phyloP scores from a whole-genome alignment of 2,329 filamentous ascomycete genomes.

The Colletotrichum zoysiae region DNA sequence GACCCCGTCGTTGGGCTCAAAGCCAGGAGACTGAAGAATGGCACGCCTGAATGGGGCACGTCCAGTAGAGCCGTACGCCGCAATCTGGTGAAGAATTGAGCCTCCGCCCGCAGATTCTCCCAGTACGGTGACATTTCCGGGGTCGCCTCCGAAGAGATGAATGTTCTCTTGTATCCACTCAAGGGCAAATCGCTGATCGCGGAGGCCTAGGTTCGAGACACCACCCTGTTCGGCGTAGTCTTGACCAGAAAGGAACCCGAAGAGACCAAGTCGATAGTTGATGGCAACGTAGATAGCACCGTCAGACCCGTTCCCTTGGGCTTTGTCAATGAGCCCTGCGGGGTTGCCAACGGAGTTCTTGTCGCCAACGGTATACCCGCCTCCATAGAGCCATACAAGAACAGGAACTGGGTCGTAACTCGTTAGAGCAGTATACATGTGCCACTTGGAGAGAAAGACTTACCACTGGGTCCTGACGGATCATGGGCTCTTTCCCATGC shows the following conservation, averaged over 20 bases:
- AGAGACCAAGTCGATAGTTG: conserved; percentile 57
- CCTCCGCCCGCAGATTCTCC: conserved; percentile 45
- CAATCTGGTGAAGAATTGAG: not conserved
- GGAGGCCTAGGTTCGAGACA: conserved; percentile 53
- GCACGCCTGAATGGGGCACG: not conserved
- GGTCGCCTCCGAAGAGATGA: conserved; percentile 58
- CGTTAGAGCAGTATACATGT: not conserved
- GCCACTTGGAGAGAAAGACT: too few species aligned
- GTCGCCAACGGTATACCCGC: conserved; percentile 50
- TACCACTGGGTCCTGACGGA: conserved; percentile 13
- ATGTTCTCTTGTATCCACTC: conserved; percentile 62
- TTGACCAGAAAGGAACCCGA: conserved; percentile 59
- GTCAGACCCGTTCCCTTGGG: conserved; percentile 46
- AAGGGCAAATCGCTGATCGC: conserved; percentile 57
- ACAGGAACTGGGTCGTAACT: conserved; percentile 30
- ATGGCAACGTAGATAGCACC: conserved; percentile 57
- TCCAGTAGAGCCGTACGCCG: not conserved
- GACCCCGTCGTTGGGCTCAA: not conserved
- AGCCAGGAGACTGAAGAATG: conserved; percentile 1
- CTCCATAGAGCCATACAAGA: conserved; percentile 53
- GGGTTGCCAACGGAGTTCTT: conserved; percentile 54
- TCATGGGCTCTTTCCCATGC: conserved; percentile 47
- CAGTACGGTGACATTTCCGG: conserved; percentile 57
- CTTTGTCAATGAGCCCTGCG: conserved; percentile 16
- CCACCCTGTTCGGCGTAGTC: conserved; percentile 52